Evolutionary conservation across 768 basidiomycete species (phyloP).

Genomic region (Hypholoma sublateritium): DNA sequence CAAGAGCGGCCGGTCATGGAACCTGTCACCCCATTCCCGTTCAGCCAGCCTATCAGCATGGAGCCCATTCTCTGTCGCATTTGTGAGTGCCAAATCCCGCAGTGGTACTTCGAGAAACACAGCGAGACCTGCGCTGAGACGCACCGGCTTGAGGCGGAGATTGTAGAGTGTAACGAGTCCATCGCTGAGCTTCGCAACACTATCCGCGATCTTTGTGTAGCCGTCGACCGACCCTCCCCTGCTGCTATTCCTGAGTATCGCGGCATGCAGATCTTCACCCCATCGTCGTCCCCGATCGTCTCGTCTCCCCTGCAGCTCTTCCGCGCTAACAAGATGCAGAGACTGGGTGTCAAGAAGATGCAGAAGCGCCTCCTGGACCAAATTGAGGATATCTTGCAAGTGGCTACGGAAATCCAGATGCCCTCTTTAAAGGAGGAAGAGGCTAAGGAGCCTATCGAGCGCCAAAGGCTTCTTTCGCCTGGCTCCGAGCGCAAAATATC

Average conservation of each 20-base stretch:
- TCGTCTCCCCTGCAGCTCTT: slow-evolving; percentile 79
- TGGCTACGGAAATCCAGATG: slow-evolving; percentile 78
- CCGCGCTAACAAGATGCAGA: slow-evolving; percentile 75
- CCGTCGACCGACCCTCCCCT: slow-evolving; percentile 77
- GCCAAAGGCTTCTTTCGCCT: slow-evolving; percentile 87
- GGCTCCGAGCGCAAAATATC: slow-evolving; percentile 86
- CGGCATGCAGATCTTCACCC: slow-evolving; percentile 80
- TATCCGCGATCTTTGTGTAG: slow-evolving; percentile 72
- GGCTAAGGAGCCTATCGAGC: slow-evolving; percentile 86
- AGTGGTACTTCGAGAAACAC: slow-evolving; percentile 99
- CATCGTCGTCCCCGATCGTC: slow-evolving; percentile 68
- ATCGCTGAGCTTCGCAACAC: slow-evolving; percentile 85
- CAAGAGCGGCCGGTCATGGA: slow-evolving; percentile 36
- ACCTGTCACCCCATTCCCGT: slow-evolving; percentile 71
- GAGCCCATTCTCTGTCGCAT: slow-evolving; percentile 93
- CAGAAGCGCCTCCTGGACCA: slow-evolving; percentile 81
- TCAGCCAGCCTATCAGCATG: slow-evolving; percentile 73
- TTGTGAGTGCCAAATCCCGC: slow-evolving; percentile 93
- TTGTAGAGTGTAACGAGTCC: slow-evolving; percentile 90
- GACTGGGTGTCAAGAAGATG: slow-evolving; percentile 77
- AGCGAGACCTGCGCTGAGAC: slow-evolving; percentile 98
- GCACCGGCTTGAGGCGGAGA: slow-evolving; percentile 94
- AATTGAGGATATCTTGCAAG: slow-evolving; percentile 81
- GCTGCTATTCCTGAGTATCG: slow-evolving; percentile 75
- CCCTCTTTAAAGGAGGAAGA: slow-evolving; percentile 93